These are phyloP conservation scores for Chrysosphaeria jannelii DNA, from an alignment of 2,329 filamentous ascomycete species.

Conservation along the genomic window DNA sequence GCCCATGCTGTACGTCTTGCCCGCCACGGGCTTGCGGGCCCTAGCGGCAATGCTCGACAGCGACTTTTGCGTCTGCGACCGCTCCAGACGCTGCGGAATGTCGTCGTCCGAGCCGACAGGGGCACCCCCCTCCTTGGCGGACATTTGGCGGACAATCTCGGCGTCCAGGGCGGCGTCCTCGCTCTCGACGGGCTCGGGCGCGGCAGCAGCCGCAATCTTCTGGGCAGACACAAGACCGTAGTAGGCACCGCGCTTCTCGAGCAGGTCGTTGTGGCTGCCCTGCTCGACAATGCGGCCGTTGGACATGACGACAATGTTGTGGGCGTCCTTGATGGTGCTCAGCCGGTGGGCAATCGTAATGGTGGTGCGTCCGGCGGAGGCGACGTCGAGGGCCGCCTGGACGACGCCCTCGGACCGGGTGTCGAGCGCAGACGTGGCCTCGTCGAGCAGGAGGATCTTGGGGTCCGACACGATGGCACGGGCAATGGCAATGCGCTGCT, in stretches of 20 bases:
- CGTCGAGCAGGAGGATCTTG: slow-evolving; percentile 74
- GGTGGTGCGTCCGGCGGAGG: slow-evolving; percentile 63
- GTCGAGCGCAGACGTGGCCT: slow-evolving; percentile 80
- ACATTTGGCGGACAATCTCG: slow-evolving; percentile 16
- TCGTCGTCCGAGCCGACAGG: slow-evolving; percentile 29
- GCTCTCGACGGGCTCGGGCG: slow-evolving; percentile 10
- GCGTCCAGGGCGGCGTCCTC: slow-evolving; percentile 22
- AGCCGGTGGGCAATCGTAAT: slow-evolving; percentile 90
- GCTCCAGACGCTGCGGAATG: slow-evolving; percentile 24
- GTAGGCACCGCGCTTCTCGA: slow-evolving; percentile 44
- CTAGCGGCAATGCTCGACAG: slow-evolving; percentile 42
- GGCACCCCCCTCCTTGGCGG: not conserved
- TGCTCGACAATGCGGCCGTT: slow-evolving; percentile 72
- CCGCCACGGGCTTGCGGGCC: slow-evolving; percentile 16
- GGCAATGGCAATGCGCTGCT: slow-evolving; percentile 87
- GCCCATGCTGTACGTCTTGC: slow-evolving; percentile 32
- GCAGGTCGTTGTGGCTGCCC: slow-evolving; percentile 55
- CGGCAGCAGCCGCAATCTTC: slow-evolving; percentile 34
- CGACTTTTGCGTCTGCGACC: slow-evolving; percentile 23
- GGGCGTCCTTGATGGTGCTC: slow-evolving; percentile 75
- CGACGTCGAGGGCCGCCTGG: slow-evolving; percentile 69
- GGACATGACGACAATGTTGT: slow-evolving; percentile 89
- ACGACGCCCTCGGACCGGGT: slow-evolving; percentile 87
- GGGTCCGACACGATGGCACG: slow-evolving; percentile 73
- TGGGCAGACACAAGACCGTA: slow-evolving; percentile 69